Base-by-base conservation (phyloP, 805 yeast genomes). In the Zygotorulaspora chibaensis region DNA sequence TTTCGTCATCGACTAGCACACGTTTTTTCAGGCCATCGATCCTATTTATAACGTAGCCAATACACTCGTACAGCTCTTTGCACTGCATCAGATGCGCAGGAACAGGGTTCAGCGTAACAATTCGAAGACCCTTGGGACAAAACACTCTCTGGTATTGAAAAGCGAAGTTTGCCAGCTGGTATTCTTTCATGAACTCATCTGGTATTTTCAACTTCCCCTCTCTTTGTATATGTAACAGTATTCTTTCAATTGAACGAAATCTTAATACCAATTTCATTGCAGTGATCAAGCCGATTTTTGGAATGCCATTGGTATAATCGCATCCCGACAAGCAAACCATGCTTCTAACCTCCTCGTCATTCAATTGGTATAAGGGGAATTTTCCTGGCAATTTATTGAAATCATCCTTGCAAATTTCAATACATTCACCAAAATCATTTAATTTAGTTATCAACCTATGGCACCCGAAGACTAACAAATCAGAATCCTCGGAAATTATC, bases 241-340 rank as follows among this genome's bases (percentile, higher is more conserved):
- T 76, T 34, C 78, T 71, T 12, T 82, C 83, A 53, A 83, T 71
- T 1, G 73, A 71, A 17, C 68, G 64, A 55, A 72, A 73, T 45
- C 75, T 71, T 43, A 71, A 70, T 1, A 87, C 81, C 36, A 84
- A 61, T 34, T 68, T 70, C 43, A 84, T 76, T 0, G 97, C 95
- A 23, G 83, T 85, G 37, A 80, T 78, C 8, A 89, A 72, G 0
- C 99, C 99, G 12, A 91, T 73, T 2, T 84, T 83, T 0, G 84
- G 77, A 6, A 93, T 71, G 0, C 99, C 99, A 44, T 80, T 79
- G 0, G 96, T 87, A 59, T 93, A 93, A 64, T 93, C 99, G 67
- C 99, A 93, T 0, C 99, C 99, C n/a, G 96, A 79, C 3, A 93
- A 61, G 54, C 90, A 83, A 1, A 96, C 98, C 66, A 87, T 77